Evolutionary conservation across 1,139 yeast genomes (phyloP).

Genomic region (Candida sojae): DNA sequence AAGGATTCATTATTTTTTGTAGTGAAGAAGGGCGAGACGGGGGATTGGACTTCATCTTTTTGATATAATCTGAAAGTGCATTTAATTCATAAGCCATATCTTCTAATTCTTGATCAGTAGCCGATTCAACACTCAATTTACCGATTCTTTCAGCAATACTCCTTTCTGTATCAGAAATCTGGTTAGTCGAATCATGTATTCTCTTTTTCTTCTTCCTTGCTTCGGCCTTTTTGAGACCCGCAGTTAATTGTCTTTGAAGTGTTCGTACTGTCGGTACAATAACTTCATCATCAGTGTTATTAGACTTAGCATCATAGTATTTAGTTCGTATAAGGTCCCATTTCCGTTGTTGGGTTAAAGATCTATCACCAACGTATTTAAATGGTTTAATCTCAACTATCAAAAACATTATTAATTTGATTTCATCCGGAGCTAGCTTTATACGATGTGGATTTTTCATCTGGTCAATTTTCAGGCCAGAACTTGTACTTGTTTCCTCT

Average conservation of each 20-base stretch:
- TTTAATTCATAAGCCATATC: constrained; percentile 29
- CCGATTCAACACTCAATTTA: not conserved
- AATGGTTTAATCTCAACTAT: constrained; percentile 37
- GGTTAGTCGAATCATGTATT: constrained; percentile 13
- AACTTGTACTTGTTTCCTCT: not conserved
- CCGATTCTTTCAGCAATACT: constrained; percentile 1
- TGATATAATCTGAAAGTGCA: constrained; percentile 35
- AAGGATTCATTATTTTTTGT: not conserved
- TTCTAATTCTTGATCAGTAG: constrained; percentile 20
- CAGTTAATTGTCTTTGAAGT: constrained; percentile 36
- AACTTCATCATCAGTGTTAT: constrained; percentile 11
- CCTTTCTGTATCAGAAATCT: constrained; percentile 16
- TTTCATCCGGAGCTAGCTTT: constrained; percentile 31
- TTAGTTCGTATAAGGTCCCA: constrained; percentile 36
- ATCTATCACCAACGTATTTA: constrained; percentile 38
- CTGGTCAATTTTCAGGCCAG: not conserved
- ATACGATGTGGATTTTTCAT: constrained; percentile 21
- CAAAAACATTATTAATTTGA: constrained; percentile 30
- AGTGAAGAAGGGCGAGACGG: not conserved
- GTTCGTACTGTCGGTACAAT: constrained; percentile 39
- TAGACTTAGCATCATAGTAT: constrained; percentile 23
- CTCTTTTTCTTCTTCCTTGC: not conserved
- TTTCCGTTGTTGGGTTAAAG: constrained; percentile 34
- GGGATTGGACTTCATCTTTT: constrained; percentile 23
- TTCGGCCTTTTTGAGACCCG: constrained; percentile 35